phyloP scores from a whole-genome alignment of 2,329 filamentous ascomycete species.

The Stenocarpella maydis region DNA sequence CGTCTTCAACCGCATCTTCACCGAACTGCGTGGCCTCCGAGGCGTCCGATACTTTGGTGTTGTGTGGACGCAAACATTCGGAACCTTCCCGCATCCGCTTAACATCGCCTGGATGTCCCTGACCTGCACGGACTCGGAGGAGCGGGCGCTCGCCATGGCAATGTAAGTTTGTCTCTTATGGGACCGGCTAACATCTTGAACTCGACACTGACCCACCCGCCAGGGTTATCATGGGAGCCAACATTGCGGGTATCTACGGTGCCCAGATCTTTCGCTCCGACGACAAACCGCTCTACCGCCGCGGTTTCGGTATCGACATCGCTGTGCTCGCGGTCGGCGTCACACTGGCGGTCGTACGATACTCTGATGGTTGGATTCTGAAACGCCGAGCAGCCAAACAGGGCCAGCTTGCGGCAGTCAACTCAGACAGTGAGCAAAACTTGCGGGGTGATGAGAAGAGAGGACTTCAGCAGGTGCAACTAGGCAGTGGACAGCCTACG shows the following conservation, averaged over 20 bases:
- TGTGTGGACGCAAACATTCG: constrained; percentile 63
- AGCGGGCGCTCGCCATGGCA: constrained; percentile 67
- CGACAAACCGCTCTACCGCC: constrained; percentile 59
- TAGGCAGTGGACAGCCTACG: not conserved
- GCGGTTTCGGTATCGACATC: constrained; percentile 57
- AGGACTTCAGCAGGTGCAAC: not conserved
- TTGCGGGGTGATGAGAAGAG: constrained; percentile 8
- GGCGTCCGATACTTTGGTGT: constrained; percentile 62
- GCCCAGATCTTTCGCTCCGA: constrained; percentile 66
- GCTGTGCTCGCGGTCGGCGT: constrained; percentile 54
- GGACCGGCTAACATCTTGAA: not conserved
- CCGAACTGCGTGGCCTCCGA: constrained; percentile 48
- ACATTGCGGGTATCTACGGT: constrained; percentile 68
- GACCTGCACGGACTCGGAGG: constrained; percentile 63
- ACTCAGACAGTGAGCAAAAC: constrained; percentile 14
- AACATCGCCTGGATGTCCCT: constrained; percentile 69
- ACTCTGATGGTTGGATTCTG: constrained; percentile 50
- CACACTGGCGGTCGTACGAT: constrained; percentile 50
- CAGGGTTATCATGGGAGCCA: constrained; percentile 67
- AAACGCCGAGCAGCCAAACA: not conserved
- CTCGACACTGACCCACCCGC: constrained; percentile 35
- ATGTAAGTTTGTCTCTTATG: constrained; percentile 45
- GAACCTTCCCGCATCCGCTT: constrained; percentile 62
- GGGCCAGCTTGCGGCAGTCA: not conserved
- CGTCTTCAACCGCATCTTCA: constrained; percentile 62